Conservation (phyloP, 208 protist species). For the Angomonas desouzai region DNA sequence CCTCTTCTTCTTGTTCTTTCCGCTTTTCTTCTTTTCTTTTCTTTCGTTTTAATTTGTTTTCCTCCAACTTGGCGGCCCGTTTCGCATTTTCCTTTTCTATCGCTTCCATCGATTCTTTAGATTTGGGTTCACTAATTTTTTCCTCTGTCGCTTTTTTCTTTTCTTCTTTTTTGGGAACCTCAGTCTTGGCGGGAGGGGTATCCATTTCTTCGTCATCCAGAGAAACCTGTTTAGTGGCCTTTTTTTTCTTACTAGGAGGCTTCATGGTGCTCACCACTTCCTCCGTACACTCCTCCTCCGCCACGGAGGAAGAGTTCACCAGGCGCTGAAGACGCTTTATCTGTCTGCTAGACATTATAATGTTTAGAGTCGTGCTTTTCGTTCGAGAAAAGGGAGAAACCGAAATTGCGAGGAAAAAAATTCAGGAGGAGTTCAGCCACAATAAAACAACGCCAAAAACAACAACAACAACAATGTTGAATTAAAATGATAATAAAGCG, state of each 20-base stretch:
- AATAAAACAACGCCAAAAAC: not conserved
- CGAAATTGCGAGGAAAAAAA: slow-evolving; percentile 11
- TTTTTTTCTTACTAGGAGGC: slow-evolving; percentile 8
- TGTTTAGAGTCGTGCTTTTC: not conserved
- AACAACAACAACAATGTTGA: slow-evolving; percentile 1
- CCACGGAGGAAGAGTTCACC: slow-evolving; percentile 60
- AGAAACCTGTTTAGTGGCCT: slow-evolving; percentile 12
- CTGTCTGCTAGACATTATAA: slow-evolving; percentile 74
- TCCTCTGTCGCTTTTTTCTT: slow-evolving; percentile 1
- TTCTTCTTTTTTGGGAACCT: slow-evolving; percentile 8
- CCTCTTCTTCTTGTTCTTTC: slow-evolving; percentile 44
- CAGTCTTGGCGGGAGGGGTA: slow-evolving; percentile 8
- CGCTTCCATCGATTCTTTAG: not conserved
- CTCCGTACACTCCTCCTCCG: slow-evolving; percentile 42
- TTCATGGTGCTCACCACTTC: slow-evolving; percentile 27
- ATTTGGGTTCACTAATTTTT: not conserved
- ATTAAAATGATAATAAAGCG: not conserved
- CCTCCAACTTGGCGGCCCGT: slow-evolving; percentile 4
- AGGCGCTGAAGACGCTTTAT: slow-evolving; percentile 73
- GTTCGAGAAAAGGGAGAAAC: slow-evolving; percentile 4
- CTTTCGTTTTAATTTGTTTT: slow-evolving; percentile 30
- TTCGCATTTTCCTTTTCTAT: not conserved
- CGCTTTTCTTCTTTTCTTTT: slow-evolving; percentile 37
- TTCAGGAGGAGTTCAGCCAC: not conserved
- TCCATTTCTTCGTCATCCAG: not conserved